A percentile compares a stretch with the other conserved stretches of the same genome.
Evolutionary conservation across 495 filamentous ascomycete species (phyloP).

Genomic region (Neurospora sublineolata): DNA sequence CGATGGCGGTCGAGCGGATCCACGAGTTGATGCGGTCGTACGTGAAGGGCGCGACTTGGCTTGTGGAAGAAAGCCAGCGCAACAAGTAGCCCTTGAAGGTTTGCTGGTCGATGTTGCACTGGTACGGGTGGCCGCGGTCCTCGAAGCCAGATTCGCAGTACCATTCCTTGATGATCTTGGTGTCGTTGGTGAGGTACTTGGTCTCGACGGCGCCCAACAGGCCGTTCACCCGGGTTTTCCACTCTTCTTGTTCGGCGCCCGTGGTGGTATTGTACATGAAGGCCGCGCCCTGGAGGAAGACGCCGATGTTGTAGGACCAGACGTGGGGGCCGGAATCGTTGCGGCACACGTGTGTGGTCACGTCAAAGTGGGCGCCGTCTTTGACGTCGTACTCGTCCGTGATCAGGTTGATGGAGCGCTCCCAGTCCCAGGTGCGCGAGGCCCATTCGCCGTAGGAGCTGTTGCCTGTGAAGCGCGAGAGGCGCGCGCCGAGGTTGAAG

Average conservation of each 20-base stretch:
- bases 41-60: slow-evolving; percentile 56
- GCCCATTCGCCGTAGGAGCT: slow-evolving; percentile 68
- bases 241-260: slow-evolving; percentile 33
- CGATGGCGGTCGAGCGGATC: slow-evolving; percentile 45
- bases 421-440: slow-evolving; percentile 61
- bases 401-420: slow-evolving; percentile 47
- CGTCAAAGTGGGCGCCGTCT: slow-evolving; percentile 50
- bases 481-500: slow-evolving; percentile 69
- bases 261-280: slow-evolving; percentile 64
- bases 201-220: slow-evolving; percentile 41
- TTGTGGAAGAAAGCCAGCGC: slow-evolving; percentile 55
- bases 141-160: slow-evolving; percentile 45
- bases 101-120: slow-evolving; percentile 58
- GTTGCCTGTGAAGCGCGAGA: slow-evolving; percentile 66
- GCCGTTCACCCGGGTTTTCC: slow-evolving; percentile 46
- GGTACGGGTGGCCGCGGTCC: slow-evolving; percentile 27
- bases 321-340: slow-evolving; percentile 48
- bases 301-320: slow-evolving; percentile 69
- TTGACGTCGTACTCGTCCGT: slow-evolving; percentile 47
- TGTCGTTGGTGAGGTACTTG: slow-evolving; percentile 45
- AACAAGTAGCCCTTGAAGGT: slow-evolving; percentile 67
- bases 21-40: slow-evolving; percentile 43
- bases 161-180: slow-evolving; percentile 52
- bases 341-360: slow-evolving; percentile 35
- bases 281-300: slow-evolving; percentile 60